Conservation (phyloP, 768 basidiomycete species). For the Tulasnella sp. region DNA sequence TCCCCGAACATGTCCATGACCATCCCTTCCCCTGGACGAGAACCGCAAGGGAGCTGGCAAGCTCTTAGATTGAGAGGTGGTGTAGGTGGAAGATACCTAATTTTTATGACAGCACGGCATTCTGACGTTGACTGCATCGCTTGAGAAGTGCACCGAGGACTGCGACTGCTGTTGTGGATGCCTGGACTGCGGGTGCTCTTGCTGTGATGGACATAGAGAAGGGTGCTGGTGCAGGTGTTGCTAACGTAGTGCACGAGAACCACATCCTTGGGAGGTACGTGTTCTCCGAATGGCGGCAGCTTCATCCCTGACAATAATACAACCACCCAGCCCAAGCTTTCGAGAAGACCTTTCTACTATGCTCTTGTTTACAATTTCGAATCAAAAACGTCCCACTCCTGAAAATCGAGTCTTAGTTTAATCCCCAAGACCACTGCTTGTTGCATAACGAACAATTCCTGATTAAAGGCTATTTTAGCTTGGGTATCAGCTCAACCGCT, state of each 20-base stretch:
- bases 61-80: slow-evolving; percentile 3
- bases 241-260: background rate
- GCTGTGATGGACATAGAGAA: background rate
- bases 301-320: too few relatives aligned
- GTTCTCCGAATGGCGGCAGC: too few relatives aligned
- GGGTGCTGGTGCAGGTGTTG: background rate
- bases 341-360: too few relatives aligned
- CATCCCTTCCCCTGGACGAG: background rate
- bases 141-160: background rate
- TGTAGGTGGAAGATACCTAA: background rate
- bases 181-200: background rate
- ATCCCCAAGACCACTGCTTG: too few relatives aligned
- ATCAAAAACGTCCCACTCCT: too few relatives aligned
- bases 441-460: too few relatives aligned
- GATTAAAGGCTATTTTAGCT: too few relatives aligned
- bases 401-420: too few relatives aligned
- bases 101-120: too few relatives aligned
- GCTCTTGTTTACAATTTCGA: too few relatives aligned
- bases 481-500: too few relatives aligned
- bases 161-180: background rate
- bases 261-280: background rate
- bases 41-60: background rate
- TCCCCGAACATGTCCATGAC: background rate
- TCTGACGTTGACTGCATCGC: background rate
- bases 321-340: too few relatives aligned